These are phyloP conservation scores for Aegilops bicornis DNA, from an alignment of 176 grass and related monocot genomes.

Conservation along the genomic window DNA sequence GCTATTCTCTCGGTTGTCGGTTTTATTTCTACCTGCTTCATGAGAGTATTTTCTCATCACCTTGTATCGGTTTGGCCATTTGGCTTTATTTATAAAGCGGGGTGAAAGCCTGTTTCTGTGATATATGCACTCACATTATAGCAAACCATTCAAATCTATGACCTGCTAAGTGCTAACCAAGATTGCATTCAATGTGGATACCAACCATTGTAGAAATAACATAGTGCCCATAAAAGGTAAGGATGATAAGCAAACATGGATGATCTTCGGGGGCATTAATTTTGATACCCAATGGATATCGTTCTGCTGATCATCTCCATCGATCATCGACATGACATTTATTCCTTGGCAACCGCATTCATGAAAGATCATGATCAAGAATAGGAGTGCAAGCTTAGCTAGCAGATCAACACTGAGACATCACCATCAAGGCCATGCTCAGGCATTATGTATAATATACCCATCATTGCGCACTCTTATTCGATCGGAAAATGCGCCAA, in stretches of 20 bases:
- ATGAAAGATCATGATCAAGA: constrained; percentile 31
- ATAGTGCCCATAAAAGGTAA: constrained; percentile 20
- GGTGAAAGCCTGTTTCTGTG: too few species aligned
- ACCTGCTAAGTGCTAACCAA: not conserved
- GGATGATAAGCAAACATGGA: constrained; percentile 21
- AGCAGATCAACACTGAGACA: constrained; percentile 49
- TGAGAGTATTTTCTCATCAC: too few species aligned
- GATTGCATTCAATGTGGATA: constrained; percentile 20
- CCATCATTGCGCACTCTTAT: constrained; percentile 39
- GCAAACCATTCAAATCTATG: not conserved
- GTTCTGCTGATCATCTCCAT: not conserved
- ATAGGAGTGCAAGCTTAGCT: constrained; percentile 48
- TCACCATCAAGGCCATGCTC: constrained; percentile 33
- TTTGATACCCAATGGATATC: constrained; percentile 1
- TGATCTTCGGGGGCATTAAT: constrained; percentile 25
- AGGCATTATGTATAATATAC: constrained; percentile 28
- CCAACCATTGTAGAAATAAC: constrained; percentile 6
- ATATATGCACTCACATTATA: not conserved
- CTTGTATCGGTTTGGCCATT: too few species aligned
- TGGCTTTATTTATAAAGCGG: too few species aligned
- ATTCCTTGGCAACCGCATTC: constrained; percentile 4
- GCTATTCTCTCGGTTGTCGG: too few species aligned
- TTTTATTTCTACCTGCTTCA: too few species aligned
- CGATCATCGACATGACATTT: constrained; percentile 41
- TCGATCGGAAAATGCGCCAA: not conserved